Base-by-base conservation (phyloP, 176 grass and related monocot genomes). In the Avena insularis region DNA sequence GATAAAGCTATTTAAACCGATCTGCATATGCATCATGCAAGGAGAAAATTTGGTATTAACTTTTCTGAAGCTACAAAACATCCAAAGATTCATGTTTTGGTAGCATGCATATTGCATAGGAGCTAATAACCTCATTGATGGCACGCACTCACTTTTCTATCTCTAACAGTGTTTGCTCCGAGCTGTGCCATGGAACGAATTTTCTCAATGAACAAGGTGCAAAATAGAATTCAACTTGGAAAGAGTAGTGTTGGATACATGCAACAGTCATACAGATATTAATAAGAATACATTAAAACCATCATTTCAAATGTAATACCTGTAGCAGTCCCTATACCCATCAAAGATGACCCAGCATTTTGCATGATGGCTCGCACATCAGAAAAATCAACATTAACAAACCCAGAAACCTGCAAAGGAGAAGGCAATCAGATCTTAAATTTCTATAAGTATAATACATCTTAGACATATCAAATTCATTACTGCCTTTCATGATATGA, bases 321-420 rank as follows among this genome's bases (percentile, higher is more conserved):
- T 91, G 96, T 96, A 82, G 92, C 96, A 79, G 86, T 96, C 55
- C 96, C 96, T 86, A 98, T 98, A 79, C 96, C 96, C 96, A 98
- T 98, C 86, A 98, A 88, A 76, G 96, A 98, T 79, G 96, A 98
- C n/a, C 96, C 96, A 74, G 93, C 96, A 91, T 98, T 88, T 88
- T 89, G 81, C 96, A 98, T 94, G 83, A 98, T 96, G 68, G 96
- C 82, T 69, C 93, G 92, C 66, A 98, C 96, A 90, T 98, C 96
- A 91, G 95, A 93, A 91, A 97, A 97, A 83, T 97, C 95, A 68
- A 97, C 95, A 90, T 97, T 97, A 83, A 97, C 95, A 76, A 97
- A 87, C 40, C 95, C 95, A 33, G 95, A 93, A 81, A 95, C 95
- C 95, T 97, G 89, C 79, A 79, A 91, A 86, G 36, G 67, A 43